These are phyloP conservation scores for Inonotus hispidus DNA, from an alignment of 1,284 basidiomycete genomes.

Conservation along the genomic window DNA sequence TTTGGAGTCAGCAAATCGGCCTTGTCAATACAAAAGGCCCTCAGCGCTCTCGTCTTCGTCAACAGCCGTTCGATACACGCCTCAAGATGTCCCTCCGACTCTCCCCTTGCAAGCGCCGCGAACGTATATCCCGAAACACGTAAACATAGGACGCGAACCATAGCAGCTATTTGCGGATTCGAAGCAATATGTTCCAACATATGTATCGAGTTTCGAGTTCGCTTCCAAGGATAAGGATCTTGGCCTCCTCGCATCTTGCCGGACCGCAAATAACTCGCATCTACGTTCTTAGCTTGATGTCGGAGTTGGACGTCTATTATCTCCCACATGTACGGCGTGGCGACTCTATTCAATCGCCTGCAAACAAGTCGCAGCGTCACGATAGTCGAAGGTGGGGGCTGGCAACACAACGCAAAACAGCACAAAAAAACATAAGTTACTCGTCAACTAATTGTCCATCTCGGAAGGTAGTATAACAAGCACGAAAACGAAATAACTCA, in stretches of 20 bases:
- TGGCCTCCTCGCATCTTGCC: not conserved
- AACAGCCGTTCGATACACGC: not conserved
- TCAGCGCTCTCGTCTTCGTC: not conserved
- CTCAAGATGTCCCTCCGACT: not conserved
- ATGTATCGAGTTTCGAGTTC: not conserved
- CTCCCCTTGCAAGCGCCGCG: not conserved
- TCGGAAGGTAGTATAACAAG: not conserved
- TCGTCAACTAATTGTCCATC: not conserved
- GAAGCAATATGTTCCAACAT: slow-evolving; percentile 2
- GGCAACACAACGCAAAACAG: not conserved
- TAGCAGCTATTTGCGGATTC: not conserved
- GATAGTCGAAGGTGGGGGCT: not conserved
- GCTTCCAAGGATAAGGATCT: not conserved
- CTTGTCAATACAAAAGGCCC: slow-evolving; percentile 2
- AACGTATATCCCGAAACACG: slow-evolving; percentile 5
- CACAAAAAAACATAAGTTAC: not conserved
- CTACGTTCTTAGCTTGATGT: not conserved
- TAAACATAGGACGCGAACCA: not conserved
- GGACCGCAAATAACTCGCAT: not conserved
- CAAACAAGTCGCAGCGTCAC: not conserved
- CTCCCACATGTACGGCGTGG: slow-evolving; percentile 2
- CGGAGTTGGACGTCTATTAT: not conserved
- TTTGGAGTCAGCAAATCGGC: not conserved
- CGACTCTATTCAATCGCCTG: not conserved
- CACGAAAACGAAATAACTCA: not conserved